These are phyloP conservation scores for Boletellus dicymbophilus DNA, from an alignment of 1,284 basidiomycete species.

Conservation along the genomic window DNA sequence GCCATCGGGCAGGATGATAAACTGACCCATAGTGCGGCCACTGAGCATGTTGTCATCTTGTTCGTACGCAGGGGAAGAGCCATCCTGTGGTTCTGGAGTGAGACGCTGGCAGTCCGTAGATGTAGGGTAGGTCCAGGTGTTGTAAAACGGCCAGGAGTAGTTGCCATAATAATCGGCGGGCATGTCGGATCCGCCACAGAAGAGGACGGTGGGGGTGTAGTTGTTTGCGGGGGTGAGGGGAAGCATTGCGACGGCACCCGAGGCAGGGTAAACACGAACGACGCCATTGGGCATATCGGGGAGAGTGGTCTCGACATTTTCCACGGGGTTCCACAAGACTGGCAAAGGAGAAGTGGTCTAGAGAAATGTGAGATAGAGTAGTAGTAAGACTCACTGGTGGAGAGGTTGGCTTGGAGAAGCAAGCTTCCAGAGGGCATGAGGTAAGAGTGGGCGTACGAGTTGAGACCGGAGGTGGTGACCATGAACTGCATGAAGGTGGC, in stretches of 20 bases:
- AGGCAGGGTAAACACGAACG: constrained; percentile 89
- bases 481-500: constrained; percentile 43
- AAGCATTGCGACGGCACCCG: constrained; percentile 87
- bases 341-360: constrained; percentile 12
- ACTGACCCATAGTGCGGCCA: constrained; percentile 85
- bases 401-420: constrained; percentile 56
- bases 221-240: constrained; percentile 89
- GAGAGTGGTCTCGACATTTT: constrained; percentile 61
- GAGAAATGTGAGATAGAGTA: neutral
- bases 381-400: constrained; percentile 36
- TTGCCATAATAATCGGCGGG: constrained; percentile 69
- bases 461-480: constrained; percentile 48
- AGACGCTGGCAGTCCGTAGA: constrained; percentile 71
- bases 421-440: constrained; percentile 53
- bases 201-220: constrained; percentile 82
- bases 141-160: constrained; percentile 63
- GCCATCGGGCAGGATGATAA: constrained; percentile 77
- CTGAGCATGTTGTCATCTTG: constrained; percentile 77
- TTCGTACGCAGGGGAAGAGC: constrained; percentile 50
- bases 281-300: constrained; percentile 68
- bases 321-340: constrained; percentile 63
- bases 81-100: constrained; percentile 74
- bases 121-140: constrained; percentile 65
- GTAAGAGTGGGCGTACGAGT: constrained; percentile 60
- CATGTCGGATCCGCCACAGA: constrained; percentile 87